Evolutionary conservation across 2,329 filamentous ascomycete genomes (phyloP), one percentile per base, ranked within the genome.

Genomic region (Tothia fuscella): DNA sequence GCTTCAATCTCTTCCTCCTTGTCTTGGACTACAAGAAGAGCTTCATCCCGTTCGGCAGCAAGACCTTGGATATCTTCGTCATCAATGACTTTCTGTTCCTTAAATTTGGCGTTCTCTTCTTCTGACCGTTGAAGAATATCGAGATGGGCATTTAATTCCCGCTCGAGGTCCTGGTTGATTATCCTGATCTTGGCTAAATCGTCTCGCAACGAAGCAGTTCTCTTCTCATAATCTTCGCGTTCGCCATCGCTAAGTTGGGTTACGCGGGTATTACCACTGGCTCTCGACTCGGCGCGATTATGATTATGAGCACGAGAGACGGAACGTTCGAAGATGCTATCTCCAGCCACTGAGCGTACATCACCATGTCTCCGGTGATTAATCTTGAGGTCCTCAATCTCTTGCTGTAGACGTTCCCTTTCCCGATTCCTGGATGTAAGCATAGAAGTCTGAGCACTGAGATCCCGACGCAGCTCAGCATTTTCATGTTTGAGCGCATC

Each of bases 361-460:
- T 35, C 42, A 21, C 24, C 30, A 47, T 76, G 82, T 48, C 85
- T 78, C 42, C 87, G 79, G 49, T 87, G 80, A 2, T 82, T 78
- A 52, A 96, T 77, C 63, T 96, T 98, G 47, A 98, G 70, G 47
- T 95, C 88, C 61, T 98, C 91, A 48, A 96, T 96, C 58, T 98
- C 89, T 56, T 94, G 86, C 59, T 96, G 93, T 6, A 98, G 70
- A 4, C 87, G 78, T 57, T 96, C 88, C 56, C 94, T 93, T 57
- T 98, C 91, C 20, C 87, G 82, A 55, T 95, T 95, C 19, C 91
- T 76, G 26, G 91, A 96, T 1, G 89, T 95, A 25, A 98, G 72
- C 86, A 98, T 96, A 0, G 88, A 95, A 1, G 88, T 93, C 58
- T 98, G 91, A 3, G 91, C 91, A 47, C 88, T 86, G 22, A 96